Evolutionary conservation across 805 yeast genomes (phyloP), one percentile per base, ranked within the genome.

Genomic region (Wickerhamiella parazyma): DNA sequence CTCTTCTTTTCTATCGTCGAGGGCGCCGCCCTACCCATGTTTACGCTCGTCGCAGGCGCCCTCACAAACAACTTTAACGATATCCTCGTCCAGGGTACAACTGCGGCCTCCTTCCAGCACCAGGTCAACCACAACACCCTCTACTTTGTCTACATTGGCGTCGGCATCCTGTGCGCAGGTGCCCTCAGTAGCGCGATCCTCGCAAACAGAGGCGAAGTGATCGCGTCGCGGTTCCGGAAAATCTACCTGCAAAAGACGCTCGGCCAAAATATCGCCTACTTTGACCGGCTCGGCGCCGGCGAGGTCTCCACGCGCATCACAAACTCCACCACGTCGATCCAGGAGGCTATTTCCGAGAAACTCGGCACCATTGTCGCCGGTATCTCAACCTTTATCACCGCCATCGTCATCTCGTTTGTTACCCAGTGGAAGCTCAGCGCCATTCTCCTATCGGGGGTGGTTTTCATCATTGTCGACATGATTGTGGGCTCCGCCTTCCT

Each of bases 341-440:
- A 66, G 48, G 69, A 63, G 36, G 70, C 68, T 25, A 63, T 65
- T 49, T 58, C 65, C 29, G 69, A 65, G 49, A 65, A 65, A 48
- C 53, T 61, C 3, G 66, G 68, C 10, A 55, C 60, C 31, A 63
- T 64, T 22, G 51, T 62, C 25, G 54, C 59, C 26, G 68, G 65
- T 24, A 29, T 63, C 8, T 58, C 69, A 16, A 61, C 68, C 1
- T 65, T 66, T 49, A 50, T 63, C 24, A 51, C 66, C 11, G 63
- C 69, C 6, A 49, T 66, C 17, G 57, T 58, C 9, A 59, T 66
- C 38, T 39, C 43, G 3, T 63, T 61, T 45, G 50, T 58, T 20
- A 60, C 56, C 39, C 59, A 61, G 33, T 62, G 65, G 56, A 56
- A 56, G 42, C 58, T 65, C 21, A 51, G 68, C 1, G 46, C 58